A percentile compares a stretch with the other conserved stretches of the same genome.
phyloP scores from a whole-genome alignment of 1,284 basidiomycete species.

The Trametes versicolor region DNA sequence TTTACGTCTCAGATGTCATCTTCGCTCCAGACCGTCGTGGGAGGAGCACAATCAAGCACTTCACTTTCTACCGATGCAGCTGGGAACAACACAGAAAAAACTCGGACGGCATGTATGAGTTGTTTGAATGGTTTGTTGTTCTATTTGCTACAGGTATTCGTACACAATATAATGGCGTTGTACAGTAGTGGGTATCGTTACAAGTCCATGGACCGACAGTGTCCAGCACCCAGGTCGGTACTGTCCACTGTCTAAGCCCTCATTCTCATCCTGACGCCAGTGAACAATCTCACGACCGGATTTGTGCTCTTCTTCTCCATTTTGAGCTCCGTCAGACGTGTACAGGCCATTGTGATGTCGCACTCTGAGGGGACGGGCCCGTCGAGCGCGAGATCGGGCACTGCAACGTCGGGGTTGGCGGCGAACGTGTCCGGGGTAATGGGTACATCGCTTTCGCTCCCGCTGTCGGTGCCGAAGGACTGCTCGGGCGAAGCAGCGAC shows the following conservation, averaged over 20 bases:
- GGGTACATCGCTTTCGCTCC: conserved; percentile 32
- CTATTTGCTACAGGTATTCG: conserved; percentile 12
- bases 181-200: background rate
- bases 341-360: conserved; percentile 19
- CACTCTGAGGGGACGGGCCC: conserved; percentile 15
- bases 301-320: conserved; percentile 23
- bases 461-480: conserved; percentile 16
- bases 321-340: conserved; percentile 23
- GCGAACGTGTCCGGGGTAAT: conserved; percentile 36
- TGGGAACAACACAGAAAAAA: background rate
- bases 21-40: background rate
- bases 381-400: conserved; percentile 33
- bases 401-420: conserved; percentile 8
- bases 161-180: background rate
- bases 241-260: conserved; percentile 12
- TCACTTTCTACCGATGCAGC: background rate
- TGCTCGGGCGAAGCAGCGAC: conserved; percentile 14
- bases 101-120: background rate
- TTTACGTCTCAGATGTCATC: background rate
- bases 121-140: conserved; percentile 5
- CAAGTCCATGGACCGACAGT: conserved; percentile 16
- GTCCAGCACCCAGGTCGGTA: conserved; percentile 24
- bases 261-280: conserved; percentile 30
- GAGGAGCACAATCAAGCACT: background rate
- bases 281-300: conserved; percentile 29